phyloP scores from a whole-genome alignment of 352 stramenopile species.

The Vaucheria bursata region DNA sequence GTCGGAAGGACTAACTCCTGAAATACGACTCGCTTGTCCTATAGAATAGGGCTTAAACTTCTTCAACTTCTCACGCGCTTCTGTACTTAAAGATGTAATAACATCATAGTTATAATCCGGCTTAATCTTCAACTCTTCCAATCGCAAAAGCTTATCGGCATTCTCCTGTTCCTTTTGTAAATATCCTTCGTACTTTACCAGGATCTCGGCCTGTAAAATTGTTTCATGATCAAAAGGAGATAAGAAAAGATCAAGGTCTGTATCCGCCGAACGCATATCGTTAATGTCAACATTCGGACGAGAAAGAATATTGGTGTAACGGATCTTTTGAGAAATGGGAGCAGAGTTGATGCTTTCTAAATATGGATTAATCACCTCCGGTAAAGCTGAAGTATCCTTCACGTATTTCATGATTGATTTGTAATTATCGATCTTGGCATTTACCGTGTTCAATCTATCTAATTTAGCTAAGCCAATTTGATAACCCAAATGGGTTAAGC shows the following conservation, averaged over 20 bases:
- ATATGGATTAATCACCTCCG: not conserved
- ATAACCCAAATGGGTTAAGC: slow-evolving; percentile 54
- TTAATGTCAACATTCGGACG: not conserved
- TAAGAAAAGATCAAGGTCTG: not conserved
- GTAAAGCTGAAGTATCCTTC: not conserved
- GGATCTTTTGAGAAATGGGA: not conserved
- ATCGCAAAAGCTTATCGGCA: not conserved
- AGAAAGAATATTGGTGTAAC: not conserved
- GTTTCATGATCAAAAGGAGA: too few relatives aligned
- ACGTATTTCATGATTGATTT: not conserved
- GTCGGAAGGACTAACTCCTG: not conserved
- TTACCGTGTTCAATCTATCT: not conserved
- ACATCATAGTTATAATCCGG: not conserved
- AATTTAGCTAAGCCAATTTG: not conserved
- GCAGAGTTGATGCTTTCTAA: too few relatives aligned
- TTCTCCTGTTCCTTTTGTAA: not conserved
- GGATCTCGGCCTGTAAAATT: not conserved
- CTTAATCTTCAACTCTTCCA: not conserved
- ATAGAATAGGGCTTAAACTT: not conserved
- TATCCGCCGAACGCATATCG: too few relatives aligned
- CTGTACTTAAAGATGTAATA: not conserved
- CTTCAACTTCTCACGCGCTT: not conserved
- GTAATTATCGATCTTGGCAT: not conserved
- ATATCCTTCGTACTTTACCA: not conserved
- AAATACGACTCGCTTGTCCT: not conserved